A percentile compares a stretch with the other conserved stretches of the same genome.
Conservation (phyloP, 139 green algal genomes). For the Prasinococcaceae sp. region DNA sequence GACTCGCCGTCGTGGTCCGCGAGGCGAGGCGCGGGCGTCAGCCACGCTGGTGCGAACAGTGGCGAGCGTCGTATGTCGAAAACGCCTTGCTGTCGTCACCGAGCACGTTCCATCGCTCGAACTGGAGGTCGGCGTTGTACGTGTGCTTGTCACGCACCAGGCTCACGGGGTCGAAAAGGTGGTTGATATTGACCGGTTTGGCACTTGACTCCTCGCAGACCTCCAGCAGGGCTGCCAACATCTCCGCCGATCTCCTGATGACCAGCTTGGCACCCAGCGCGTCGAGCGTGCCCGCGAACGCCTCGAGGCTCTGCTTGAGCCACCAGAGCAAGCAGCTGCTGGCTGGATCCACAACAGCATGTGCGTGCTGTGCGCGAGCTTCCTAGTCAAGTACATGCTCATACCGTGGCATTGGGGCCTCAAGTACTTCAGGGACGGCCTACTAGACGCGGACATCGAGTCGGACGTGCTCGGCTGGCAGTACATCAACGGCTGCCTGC, state of each 20-base stretch:
- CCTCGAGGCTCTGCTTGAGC: slow-evolving; percentile 33
- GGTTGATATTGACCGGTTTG: slow-evolving; percentile 73
- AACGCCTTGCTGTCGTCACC: slow-evolving; percentile 45
- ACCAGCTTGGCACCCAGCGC: slow-evolving; percentile 56
- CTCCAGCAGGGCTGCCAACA: slow-evolving; percentile 30
- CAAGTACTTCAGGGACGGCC: slow-evolving; percentile 79
- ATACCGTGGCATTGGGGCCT: slow-evolving; percentile 86
- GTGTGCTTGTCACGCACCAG: slow-evolving; percentile 68
- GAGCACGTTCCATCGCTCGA: slow-evolving; percentile 81
- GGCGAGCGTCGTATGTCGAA: slow-evolving; percentile 44
- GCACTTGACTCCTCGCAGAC: slow-evolving; percentile 39
- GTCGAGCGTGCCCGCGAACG: slow-evolving; percentile 36
- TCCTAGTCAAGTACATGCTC: slow-evolving; percentile 81
- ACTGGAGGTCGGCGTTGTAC: slow-evolving; percentile 79
- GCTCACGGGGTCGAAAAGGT: slow-evolving; percentile 85
- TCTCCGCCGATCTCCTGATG: slow-evolving; percentile 36
- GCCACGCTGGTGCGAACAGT: slow-evolving; percentile 5
- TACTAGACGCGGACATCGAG: slow-evolving; percentile 82
- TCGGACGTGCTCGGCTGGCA: slow-evolving; percentile 71
- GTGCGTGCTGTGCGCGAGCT: slow-evolving; percentile 56
- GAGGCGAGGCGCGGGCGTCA: slow-evolving; percentile 29
- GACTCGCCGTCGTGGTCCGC: slow-evolving; percentile 13
- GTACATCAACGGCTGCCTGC: slow-evolving; percentile 53
- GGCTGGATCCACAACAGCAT: slow-evolving; percentile 72
- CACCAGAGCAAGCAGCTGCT: slow-evolving; percentile 37